These are phyloP conservation scores for Botrytis hyacinthi DNA, from an alignment of 2,329 filamentous ascomycete species.

Conservation along the genomic window DNA sequence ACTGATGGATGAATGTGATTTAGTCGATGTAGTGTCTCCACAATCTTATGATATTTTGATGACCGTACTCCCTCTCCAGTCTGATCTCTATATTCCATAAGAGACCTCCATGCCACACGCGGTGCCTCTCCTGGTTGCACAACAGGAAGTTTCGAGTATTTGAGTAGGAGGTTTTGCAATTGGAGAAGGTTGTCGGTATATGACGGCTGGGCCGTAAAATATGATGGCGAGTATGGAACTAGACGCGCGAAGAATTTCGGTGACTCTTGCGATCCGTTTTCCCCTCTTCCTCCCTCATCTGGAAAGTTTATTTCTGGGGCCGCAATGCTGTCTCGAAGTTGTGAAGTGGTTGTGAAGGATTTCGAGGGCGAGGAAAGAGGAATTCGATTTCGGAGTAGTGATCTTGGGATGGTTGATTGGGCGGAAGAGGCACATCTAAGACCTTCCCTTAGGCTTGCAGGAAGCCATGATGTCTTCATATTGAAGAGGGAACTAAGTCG, in stretches of 20 bases:
- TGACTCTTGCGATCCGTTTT: conserved; percentile 30
- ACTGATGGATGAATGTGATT: conserved; percentile 81
- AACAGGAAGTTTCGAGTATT: conserved; percentile 70
- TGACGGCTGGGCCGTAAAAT: conserved; percentile 81
- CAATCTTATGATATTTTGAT: conserved; percentile 74
- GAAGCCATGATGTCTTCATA: conserved; percentile 39
- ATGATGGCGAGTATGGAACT: conserved; percentile 83
- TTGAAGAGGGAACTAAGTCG: conserved; percentile 24
- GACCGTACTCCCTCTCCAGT: conserved; percentile 71
- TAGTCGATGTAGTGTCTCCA: conserved; percentile 73
- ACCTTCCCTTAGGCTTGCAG: conserved; percentile 31
- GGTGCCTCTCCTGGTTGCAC: conserved; percentile 64
- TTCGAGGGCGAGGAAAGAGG: conserved; percentile 27
- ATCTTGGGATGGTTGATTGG: conserved; percentile 22
- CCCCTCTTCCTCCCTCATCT: conserved; percentile 25
- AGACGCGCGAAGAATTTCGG: conserved; percentile 60
- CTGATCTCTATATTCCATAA: conserved; percentile 70
- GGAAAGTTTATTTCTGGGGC: conserved; percentile 46
- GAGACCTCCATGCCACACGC: conserved; percentile 75
- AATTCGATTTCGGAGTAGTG: conserved; percentile 23
- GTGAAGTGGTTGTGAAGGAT: conserved; percentile 34
- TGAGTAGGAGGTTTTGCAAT: conserved; percentile 68
- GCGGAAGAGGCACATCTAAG: conserved; percentile 29
- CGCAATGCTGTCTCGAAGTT: conserved; percentile 41
- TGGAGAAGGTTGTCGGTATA: conserved; percentile 83